Evolutionary conservation across 768 basidiomycete genomes (phyloP).

Genomic region (Russula earlei): DNA sequence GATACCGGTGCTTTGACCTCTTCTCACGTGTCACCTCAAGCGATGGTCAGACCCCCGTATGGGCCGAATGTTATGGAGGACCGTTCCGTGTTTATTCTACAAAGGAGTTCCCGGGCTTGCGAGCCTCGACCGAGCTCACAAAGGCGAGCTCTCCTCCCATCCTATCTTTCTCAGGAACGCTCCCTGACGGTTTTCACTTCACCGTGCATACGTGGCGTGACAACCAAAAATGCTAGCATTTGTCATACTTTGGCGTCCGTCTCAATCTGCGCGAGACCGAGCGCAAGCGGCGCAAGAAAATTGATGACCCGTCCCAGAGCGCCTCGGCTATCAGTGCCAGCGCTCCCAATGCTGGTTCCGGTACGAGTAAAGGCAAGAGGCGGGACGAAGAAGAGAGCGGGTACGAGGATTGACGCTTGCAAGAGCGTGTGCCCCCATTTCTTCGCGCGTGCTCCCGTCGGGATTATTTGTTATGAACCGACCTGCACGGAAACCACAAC

Average conservation of each 20-base stretch:
- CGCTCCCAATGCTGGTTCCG: neutral
- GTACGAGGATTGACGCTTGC: conserved; percentile 2
- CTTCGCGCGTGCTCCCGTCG: neutral
- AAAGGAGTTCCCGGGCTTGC: conserved; percentile 61
- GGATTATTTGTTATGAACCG: neutral
- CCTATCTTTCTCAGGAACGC: neutral
- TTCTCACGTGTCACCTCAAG: conserved; percentile 32
- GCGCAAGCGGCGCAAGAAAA: conserved; percentile 40
- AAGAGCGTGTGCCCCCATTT: neutral
- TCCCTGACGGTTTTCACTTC: neutral
- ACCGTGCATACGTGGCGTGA: neutral
- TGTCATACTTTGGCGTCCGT: conserved; percentile 48
- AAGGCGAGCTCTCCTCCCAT: conserved; percentile 34
- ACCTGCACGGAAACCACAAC: neutral
- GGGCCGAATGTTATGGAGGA: conserved; percentile 59
- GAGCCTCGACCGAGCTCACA: conserved; percentile 56
- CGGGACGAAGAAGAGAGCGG: conserved; percentile 5
- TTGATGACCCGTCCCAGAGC: conserved; percentile 20
- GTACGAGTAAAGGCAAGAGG: neutral
- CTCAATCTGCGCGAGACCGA: conserved; percentile 52
- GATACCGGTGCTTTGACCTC: conserved; percentile 61
- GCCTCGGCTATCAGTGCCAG: neutral
- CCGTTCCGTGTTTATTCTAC: conserved; percentile 59
- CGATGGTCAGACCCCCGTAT: conserved; percentile 35
- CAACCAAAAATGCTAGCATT: conserved; percentile 28